Percentiles rank a stretch among this genome's conserved stretches.
phyloP scores from a whole-genome alignment of 1,284 basidiomycete genomes.

The Rhodotorula sp. region DNA sequence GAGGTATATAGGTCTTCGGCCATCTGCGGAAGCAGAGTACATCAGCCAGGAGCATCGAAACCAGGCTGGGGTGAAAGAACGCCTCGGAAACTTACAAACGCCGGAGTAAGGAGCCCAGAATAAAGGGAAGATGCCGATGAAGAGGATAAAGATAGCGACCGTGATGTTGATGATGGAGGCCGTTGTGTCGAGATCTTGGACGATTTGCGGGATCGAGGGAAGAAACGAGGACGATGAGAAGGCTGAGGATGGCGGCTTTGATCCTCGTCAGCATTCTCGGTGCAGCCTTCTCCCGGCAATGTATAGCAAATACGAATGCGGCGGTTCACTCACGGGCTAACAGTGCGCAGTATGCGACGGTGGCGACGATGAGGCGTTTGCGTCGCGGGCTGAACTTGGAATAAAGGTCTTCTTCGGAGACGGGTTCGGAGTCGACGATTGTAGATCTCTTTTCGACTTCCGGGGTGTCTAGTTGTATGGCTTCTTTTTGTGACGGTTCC shows the following conservation, averaged over 20 bases:
- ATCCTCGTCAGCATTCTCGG: background rate
- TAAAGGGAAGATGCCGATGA: conserved; percentile 53
- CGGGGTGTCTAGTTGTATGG: too few species aligned
- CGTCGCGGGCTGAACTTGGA: background rate
- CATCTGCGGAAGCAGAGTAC: conserved; percentile 47
- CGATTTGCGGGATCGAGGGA: conserved; percentile 66
- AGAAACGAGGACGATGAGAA: conserved; percentile 67
- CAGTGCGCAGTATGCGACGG: background rate
- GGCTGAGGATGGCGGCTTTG: conserved; percentile 51
- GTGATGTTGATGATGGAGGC: conserved; percentile 59
- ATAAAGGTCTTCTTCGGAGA: background rate
- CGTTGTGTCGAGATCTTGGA: conserved; percentile 60
- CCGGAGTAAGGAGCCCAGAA: conserved; percentile 59
- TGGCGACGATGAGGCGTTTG: background rate
- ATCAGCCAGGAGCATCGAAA: too few species aligned
- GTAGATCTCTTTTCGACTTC: too few species aligned
- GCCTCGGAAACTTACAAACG: conserved; percentile 50
- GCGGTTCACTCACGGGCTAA: background rate
- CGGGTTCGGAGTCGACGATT: too few species aligned
- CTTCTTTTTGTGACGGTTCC: too few species aligned
- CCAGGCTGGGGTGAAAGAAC: background rate
- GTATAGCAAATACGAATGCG: too few species aligned
- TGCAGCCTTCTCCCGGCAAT: background rate
- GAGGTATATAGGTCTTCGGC: conserved; percentile 63
- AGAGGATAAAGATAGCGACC: conserved; percentile 53